Evolutionary conservation across 768 basidiomycete species (phyloP).

Genomic region (Lyophyllum shimeji): DNA sequence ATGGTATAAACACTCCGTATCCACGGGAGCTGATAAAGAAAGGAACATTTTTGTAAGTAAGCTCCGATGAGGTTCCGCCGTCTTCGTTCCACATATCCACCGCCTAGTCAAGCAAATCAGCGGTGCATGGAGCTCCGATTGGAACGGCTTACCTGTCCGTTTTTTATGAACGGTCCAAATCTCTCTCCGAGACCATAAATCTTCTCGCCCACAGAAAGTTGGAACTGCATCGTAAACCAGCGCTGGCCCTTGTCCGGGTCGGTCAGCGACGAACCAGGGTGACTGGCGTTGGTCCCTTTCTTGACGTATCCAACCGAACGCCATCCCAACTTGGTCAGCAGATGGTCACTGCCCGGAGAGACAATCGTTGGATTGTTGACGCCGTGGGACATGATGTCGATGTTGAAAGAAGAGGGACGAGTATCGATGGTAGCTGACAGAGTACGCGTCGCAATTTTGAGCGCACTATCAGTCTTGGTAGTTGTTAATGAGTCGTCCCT

Average conservation of each 20-base stretch:
- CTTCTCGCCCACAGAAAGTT: conserved; percentile 38
- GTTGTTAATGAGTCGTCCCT: conserved; percentile 19
- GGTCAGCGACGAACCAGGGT: conserved; percentile 19
- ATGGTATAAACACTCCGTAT: conserved; percentile 47
- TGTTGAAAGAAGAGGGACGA: conserved; percentile 25
- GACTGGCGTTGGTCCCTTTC: conserved; percentile 19
- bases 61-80: conserved; percentile 39
- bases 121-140: neutral
- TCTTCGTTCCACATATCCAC: conserved; percentile 47
- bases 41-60: conserved; percentile 35
- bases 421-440: conserved; percentile 28
- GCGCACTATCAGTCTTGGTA: conserved; percentile 20
- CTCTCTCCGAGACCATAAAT: conserved; percentile 48
- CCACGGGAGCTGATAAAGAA: conserved; percentile 39
- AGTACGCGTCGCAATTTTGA: conserved; percentile 22
- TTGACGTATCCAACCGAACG: conserved; percentile 30
- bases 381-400: conserved; percentile 26
- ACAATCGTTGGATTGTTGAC: conserved; percentile 21
- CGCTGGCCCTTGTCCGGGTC: conserved; percentile 23
- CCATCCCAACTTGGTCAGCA: conserved; percentile 30
- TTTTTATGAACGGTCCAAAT: conserved; percentile 48
- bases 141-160: conserved; percentile 30
- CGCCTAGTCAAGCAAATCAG: conserved; percentile 11
- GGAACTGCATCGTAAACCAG: conserved; percentile 35
- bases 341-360: conserved; percentile 18